Evolutionary conservation across 352 stramenopile genomes (phyloP), one percentile per base, ranked within the genome.

Genomic region (Bremia lactucae): DNA sequence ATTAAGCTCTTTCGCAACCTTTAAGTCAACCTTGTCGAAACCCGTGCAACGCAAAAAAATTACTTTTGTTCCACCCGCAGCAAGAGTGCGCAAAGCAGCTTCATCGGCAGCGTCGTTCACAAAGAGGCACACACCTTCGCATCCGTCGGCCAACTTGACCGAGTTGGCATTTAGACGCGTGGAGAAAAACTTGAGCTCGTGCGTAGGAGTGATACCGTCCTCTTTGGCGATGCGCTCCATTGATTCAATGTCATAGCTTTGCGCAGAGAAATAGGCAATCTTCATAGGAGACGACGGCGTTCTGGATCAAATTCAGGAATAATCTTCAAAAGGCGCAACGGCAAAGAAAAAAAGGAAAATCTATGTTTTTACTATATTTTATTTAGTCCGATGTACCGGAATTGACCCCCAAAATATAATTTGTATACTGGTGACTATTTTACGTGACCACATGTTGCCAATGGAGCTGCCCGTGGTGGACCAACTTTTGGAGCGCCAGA

Each of bases 21-120:
- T 63, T 0, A 86, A 43, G 40, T 90, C 69, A 31, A 90, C 70
- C 65, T 78, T 82, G 39, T 90, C 74, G 40, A 85, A 90, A 36
- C 81, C 81, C 2, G 78, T 76, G 37, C 81, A 90, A 28, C 81
- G 74, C 37, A 94, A 59, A 35, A 89, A 83, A 3, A 94, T 51
- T 26, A 74, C 72, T 26, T 65, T 62, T 6, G 78, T 82, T 21
- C 72, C 68, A 23, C 55, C 49, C 1, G 60, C 48, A 26, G 72
- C 37, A 15, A 89, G 49, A 2, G 34, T 64, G 41, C 74, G 68
- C 5, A 93, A 60, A 18, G 68, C 59, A 2, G 53, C 59, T 13
- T 58, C 70, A 42, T 90, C 63, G 3, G 79, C 78, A 4, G 65
- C 67, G 52, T 95, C 83, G 47, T 93, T 95, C 33, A 95, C 83